Evolutionary conservation across 179 eudicot genomes (phyloP).

Genomic region (Vitellaria paradoxa): DNA sequence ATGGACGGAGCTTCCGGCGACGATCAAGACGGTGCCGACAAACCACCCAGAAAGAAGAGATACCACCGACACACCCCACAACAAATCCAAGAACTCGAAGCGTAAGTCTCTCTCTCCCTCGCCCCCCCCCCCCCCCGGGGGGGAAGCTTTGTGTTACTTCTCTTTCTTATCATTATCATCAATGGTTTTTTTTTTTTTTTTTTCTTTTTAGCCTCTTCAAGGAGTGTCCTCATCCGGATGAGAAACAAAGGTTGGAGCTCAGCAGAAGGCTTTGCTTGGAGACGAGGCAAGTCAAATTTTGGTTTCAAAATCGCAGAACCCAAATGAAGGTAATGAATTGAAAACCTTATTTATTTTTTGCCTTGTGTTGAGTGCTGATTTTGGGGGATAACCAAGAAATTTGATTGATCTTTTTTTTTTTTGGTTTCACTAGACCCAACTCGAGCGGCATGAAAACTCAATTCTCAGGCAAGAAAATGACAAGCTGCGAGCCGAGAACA

Average conservation of each 20-base stretch:
- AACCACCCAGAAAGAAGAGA: conserved; percentile 73
- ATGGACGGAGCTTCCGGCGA: conserved; percentile 93
- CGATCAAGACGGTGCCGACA: conserved; percentile 76
- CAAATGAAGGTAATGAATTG: conserved; percentile 80
- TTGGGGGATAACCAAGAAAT: not conserved
- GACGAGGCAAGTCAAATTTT: conserved; percentile 91
- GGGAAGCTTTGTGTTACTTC: no score
- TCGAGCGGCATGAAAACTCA: conserved; percentile 93
- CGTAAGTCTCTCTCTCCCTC: conserved; percentile 36
- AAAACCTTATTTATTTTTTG: not conserved
- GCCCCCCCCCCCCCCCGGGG: no score
- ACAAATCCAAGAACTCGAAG: conserved; percentile 97
- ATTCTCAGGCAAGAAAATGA: conserved; percentile 92
- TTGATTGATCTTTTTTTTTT: conserved; percentile 1
- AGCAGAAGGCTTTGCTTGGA: conserved; percentile 85
- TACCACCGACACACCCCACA: conserved; percentile 99
- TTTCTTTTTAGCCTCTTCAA: conserved; percentile 66
- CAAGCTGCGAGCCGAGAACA: conserved; percentile 78
- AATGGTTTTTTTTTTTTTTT: conserved; percentile 9
- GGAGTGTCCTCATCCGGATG: conserved; percentile 99
- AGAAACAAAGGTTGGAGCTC: conserved; percentile 94
- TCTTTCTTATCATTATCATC: not conserved
- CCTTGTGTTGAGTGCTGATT: not conserved
- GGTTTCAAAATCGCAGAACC: conserved; percentile 99
- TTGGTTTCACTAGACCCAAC: conserved; percentile 63